Base-by-base conservation (phyloP, 2,329 filamentous ascomycete genomes). In the Zalaria obscura region DNA sequence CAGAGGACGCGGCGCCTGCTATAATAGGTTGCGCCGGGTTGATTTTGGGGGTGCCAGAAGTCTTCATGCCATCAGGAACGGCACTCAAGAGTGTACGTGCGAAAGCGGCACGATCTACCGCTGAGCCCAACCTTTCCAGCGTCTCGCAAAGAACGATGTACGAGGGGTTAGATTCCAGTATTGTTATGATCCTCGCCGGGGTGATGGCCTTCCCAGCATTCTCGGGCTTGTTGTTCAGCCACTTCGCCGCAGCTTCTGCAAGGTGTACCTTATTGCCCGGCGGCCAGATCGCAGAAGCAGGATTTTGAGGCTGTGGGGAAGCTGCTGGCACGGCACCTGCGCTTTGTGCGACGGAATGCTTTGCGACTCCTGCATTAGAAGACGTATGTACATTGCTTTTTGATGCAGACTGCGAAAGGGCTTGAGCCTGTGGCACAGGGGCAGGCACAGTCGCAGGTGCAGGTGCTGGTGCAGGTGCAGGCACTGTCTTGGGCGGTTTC, bases 71-170 rank as follows among this genome's bases (percentile, higher is more conserved):
- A 45, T 69, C 63, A 7, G 68, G 64, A 0, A 68, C 61, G 26
- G 63, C 62, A 33, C 56, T 53, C 5, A 73, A 59, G 10, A 78
- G 53, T 45, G 63, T 64, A 46, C 68, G 63, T 7, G 74, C 74
- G 48, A 78, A 70, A 0, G 61, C 56, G 4, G 69, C 65, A 41
- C 72, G 61, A 46, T 76, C 68, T 29, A 77, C 59, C 28, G 54
- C 59, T 10, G 74, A 56, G 0, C 67, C 69, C 48, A 62, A 62
- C 1, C 48, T 51, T 46, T 78, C 73, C 4, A 77, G 54, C 36
- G 62, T 59, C 45, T 71, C 64, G 49, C 74, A 78, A 3, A 77
- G 55, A 39, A 71, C 63, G 44, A 68, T 65, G 46, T 76, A 77
- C 2, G 65, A 71, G 2, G 72, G 72, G 47, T 76, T 75, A 5